Base-by-base conservation (phyloP, 257 asterid genomes). In the Ajuga chamaepitys region DNA sequence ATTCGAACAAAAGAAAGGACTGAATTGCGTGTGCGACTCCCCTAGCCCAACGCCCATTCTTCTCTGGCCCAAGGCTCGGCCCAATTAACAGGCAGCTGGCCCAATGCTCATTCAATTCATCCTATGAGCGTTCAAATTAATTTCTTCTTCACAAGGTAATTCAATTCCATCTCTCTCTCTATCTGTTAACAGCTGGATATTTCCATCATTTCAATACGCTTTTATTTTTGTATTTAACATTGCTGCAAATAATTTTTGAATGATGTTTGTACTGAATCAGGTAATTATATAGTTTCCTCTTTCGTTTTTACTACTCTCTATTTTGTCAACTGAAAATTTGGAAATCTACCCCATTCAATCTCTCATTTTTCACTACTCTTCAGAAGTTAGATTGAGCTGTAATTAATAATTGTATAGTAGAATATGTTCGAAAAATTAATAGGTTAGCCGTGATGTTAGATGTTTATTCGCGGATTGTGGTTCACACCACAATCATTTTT, bases 91-190 rank as follows among this genome's bases (percentile, higher is more conserved):
- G n/a, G n/a, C n/a, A n/a, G n/a, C n/a, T n/a, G n/a, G n/a, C n/a
- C n/a, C n/a, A n/a, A n/a, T n/a, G n/a, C n/a, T n/a, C n/a, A n/a
- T n/a, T n/a, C n/a, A n/a, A n/a, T n/a, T n/a, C n/a, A n/a, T n/a
- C n/a, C n/a, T n/a, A n/a, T n/a, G n/a, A n/a, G 11, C 53, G 24
- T 37, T 64, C 71, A 48, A 67, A 64, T 56, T 47, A 14, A 56
- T 47, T 47, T 46, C 30, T 56, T 35, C 30, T 4, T 1, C 18
- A 3, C 58, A 58, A 64, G 72, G 77, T 64, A 72, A 56, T 37
- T 41, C 42, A 16, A 6, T 22, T 28, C 64, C 42, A 14, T 42
- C 71, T 35, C n/a, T n/a, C n/a, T n/a, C n/a, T n/a, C n/a, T n/a
- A n/a, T n/a, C n/a, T 14, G 0, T 25, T 37, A n/a, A 47, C 71